Percentiles rank a stretch among this genome's conserved stretches.
Evolutionary conservation across 1,284 basidiomycete genomes (phyloP).

Genomic region (Trichosporon ovoides): DNA sequence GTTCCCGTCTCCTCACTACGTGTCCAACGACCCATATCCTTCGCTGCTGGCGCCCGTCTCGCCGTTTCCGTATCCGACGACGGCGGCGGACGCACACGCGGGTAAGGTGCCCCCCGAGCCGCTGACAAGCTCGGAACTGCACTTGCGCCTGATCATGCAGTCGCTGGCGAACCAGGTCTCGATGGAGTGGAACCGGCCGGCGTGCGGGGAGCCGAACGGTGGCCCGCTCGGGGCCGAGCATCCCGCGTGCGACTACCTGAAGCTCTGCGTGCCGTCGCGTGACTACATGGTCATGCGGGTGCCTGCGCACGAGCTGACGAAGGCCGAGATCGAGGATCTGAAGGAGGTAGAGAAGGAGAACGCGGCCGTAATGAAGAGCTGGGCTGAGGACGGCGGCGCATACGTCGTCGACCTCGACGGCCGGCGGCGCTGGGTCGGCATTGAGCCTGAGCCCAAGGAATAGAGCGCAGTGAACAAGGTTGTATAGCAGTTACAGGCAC

Average conservation of each 20-base stretch:
- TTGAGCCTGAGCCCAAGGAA: conserved; percentile 15
- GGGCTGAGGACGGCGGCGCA: conserved; percentile 32
- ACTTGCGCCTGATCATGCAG: conserved; percentile 50
- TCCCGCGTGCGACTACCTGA: conserved; percentile 47
- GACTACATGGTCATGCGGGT: conserved; percentile 63
- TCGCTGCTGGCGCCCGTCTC: conserved; percentile 51
- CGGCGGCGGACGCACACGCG: conserved; percentile 4
- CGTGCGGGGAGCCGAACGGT: conserved; percentile 37
- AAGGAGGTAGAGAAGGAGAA: conserved; percentile 64
- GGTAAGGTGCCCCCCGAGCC: conserved; percentile 21
- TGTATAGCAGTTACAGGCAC: background rate
- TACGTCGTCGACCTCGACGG: conserved; percentile 21
- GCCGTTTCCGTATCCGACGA: conserved; percentile 38
- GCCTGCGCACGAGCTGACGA: conserved; percentile 47
- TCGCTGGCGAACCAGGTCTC: conserved; percentile 44
- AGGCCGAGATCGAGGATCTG: conserved; percentile 54
- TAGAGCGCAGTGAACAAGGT: background rate
- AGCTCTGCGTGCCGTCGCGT: conserved; percentile 56
- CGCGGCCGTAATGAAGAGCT: conserved; percentile 56
- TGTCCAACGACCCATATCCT: conserved; percentile 34
- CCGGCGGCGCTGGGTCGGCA: conserved; percentile 28
- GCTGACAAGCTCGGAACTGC: conserved; percentile 38
- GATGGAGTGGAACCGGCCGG: conserved; percentile 35
- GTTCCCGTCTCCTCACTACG: conserved; percentile 35
- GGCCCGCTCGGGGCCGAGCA: conserved; percentile 52